Evolutionary conservation across 192 early-diverging fungal genomes (phyloP), one percentile per base, ranked within the genome.

Genomic region (Thamnidium elegans): DNA sequence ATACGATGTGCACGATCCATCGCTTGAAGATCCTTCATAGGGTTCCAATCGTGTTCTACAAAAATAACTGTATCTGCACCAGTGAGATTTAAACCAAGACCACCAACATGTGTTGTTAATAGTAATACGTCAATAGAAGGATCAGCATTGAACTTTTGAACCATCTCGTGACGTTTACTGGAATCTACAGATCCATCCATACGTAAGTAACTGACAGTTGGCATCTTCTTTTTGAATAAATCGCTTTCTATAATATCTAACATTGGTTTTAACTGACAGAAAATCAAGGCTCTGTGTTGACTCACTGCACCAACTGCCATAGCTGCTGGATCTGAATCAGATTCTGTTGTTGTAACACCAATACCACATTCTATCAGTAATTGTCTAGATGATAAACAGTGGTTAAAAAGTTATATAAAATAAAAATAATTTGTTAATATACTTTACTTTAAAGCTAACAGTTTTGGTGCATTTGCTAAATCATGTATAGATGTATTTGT

Each of bases 11-110:
- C 97, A 44, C 97, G 87, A 76, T 99, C 97, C 97, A 98, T 98
- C 1, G 97, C 97, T 74, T 99, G 97, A 61, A 97, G 73, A 79
- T 99, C 97, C 76, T 95, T 98, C 82, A 95, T 95, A 6, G 97
- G 97, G 70, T 99, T 99, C 88, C 96, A 99, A 67, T 99, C 97
- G 69, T 98, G 97, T 71, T 99, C 97, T 9, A 98, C 91, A 84
- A 99, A 97, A 32, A 99, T 96, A 0, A 99, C 97, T 3, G 95
- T 97, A 63, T 99, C 97, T n/a, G 97, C 97, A 5, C 95, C 97
- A 6, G 97, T 99, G 66, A 99, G 77, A 62, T 98, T 99, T 8
- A 99, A 79, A 1, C 97, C 97, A 17, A 99, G 81, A 7, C 97
- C 97, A 65, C 97, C 97, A 23, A 98, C 97, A 62, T 92, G 91